Conservation (phyloP, 2,329 filamentous ascomycete genomes). For the Calycina herbarum region DNA sequence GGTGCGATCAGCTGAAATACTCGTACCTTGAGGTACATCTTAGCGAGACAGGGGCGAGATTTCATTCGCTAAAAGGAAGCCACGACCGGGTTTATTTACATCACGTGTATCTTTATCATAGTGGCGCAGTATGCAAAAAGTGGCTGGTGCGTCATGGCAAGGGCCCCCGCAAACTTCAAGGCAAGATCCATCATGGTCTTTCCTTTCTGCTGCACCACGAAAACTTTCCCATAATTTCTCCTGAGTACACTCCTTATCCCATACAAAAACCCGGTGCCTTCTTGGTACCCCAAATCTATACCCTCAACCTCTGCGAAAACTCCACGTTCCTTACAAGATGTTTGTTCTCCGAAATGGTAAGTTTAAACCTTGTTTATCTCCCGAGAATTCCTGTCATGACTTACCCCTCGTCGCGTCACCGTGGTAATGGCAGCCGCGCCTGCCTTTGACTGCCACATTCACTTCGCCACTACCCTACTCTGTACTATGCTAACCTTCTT, state of each 20-base stretch:
- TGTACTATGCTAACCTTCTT: conserved; percentile 20
- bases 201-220: neutral
- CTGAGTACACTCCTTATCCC: neutral
- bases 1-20: neutral
- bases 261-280: neutral
- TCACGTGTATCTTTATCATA: neutral
- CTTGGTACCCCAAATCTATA: neutral
- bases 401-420: conserved; percentile 3
- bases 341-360: conserved; percentile 17
- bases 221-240: conserved; percentile 2
- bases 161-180: neutral
- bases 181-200: neutral
- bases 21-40: neutral
- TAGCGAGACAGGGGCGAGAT: neutral
- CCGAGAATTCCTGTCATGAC: neutral
- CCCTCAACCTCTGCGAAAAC: neutral
- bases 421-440: neutral
- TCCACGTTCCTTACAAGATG: conserved; percentile 2
- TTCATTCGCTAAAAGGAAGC: neutral
- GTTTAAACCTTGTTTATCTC: conserved; percentile 13
- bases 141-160: neutral
- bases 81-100: neutral
- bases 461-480: neutral
- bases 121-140: neutral
- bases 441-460: neutral